Conservation (phyloP, 2,329 filamentous ascomycete species). For the Dothistroma pini region DNA sequence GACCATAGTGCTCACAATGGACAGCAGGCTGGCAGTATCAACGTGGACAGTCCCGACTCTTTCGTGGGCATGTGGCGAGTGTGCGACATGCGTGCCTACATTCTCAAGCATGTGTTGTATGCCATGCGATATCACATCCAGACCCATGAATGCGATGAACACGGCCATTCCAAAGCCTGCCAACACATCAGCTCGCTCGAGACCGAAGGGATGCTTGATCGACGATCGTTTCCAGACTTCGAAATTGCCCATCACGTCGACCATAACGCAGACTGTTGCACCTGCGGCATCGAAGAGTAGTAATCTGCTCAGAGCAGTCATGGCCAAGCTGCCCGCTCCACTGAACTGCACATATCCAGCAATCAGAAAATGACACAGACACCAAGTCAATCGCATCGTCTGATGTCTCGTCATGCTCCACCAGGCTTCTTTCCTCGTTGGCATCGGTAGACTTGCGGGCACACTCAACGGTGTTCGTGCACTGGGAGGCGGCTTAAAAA, state of each 20-base stretch:
- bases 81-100: conserved; percentile 65
- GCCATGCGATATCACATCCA: conserved; percentile 91
- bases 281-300: conserved; percentile 95
- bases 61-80: conserved; percentile 54
- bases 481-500: conserved; percentile 78
- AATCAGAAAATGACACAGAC: conserved; percentile 78
- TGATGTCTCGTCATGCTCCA: conserved; percentile 87
- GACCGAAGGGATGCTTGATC: conserved; percentile 83
- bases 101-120: conserved; percentile 87
- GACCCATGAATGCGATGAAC: conserved; percentile 93
- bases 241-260: conserved; percentile 93
- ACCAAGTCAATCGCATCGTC: conserved; percentile 80
- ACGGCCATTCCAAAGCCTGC: conserved; percentile 96
- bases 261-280: conserved; percentile 83
- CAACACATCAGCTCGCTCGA: conserved; percentile 89
- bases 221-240: conserved; percentile 95
- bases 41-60: conserved; percentile 70
- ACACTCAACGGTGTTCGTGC: conserved; percentile 83
- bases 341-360: conserved; percentile 83
- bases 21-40: conserved; percentile 75
- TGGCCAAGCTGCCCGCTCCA: conserved; percentile 78
- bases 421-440: conserved; percentile 83
- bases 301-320: conserved; percentile 88
- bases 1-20: conserved; percentile 76
- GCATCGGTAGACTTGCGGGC: conserved; percentile 86